Evolutionary conservation across 2,329 filamentous ascomycete genomes (phyloP).

Genomic region (Hypoxylon sp.): DNA sequence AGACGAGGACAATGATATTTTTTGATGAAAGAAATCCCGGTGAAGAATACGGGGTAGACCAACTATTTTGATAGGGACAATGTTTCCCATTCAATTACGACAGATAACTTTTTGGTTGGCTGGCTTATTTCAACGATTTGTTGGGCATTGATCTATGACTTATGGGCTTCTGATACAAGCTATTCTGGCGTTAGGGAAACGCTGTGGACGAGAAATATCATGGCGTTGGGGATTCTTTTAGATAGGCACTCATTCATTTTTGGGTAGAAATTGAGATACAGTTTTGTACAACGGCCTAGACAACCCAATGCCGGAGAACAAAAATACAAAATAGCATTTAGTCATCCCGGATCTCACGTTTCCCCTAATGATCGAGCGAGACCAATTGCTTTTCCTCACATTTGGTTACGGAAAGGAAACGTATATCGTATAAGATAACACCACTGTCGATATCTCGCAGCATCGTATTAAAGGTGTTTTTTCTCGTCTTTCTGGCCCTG

Average conservation of each 20-base stretch:
- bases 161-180: conserved; percentile 13
- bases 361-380: conserved; percentile 11
- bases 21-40: neutral
- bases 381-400: conserved; percentile 23
- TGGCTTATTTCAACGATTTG: conserved; percentile 4
- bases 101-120: neutral
- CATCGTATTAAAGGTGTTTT: conserved; percentile 20
- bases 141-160: conserved; percentile 12
- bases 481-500: conserved; percentile 2
- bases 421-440: conserved; percentile 24
- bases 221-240: conserved; percentile 15
- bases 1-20: conserved; percentile 19
- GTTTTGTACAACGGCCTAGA: conserved; percentile 49
- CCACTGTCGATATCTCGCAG: conserved; percentile 18
- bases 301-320: conserved; percentile 12
- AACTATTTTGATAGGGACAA: conserved; percentile 6
- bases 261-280: conserved; percentile 33
- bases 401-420: conserved; percentile 11
- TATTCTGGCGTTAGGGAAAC: conserved; percentile 16
- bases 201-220: neutral
- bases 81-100: neutral
- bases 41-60: neutral
- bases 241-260: conserved; percentile 19
- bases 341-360: conserved; percentile 11
- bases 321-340: conserved; percentile 7